Evolutionary conservation across 352 stramenopile species (phyloP), one percentile per base, ranked within the genome.

Genomic region (Globisporangium echinulatum): DNA sequence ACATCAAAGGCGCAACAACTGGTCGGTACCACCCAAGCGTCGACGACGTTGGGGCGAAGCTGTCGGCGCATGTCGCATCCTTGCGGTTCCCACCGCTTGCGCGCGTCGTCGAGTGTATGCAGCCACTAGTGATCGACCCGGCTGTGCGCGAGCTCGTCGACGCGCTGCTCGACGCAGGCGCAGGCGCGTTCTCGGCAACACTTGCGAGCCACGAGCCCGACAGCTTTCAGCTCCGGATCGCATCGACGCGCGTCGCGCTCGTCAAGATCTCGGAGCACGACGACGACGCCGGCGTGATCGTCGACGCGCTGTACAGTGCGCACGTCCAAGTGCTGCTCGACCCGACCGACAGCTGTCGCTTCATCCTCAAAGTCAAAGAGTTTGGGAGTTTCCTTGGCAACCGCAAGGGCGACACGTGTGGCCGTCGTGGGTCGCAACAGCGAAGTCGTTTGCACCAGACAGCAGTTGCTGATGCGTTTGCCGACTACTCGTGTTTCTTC

Each of bases 181-280:
- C 71, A 0, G 84, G 82, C 0, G 85, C 82, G 9, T 93, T 93
- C 56, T 93, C 84, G 1, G 84, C 84, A 15, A 93, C 84, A 9
- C 60, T 93, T 15, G 78, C 79, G 5, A 92, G 78, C 61, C 89
- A 89, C 43, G 84, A 93, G 49, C 60, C 75, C 51, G 84, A 93
- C 50, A 91, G 77, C 43, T 93, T 93, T 66, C 84, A 93, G 60
- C 66, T 93, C 54, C 90, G 89, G 57, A 93, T 93, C 42, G 68
- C 64, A 0, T 54, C 72, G 0, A 71, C 83, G 6, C 56, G 60
- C 0, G 77, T 93, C 14, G 68, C 59, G 40, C 59, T 93, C 15
- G 61, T 86, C 6, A 93, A 93, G 60, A 77, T 91, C 48, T 89
- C 84, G 5, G 84, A 93, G 56, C 60, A 86, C 4, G 79, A 89